Conservation (phyloP, 1,284 basidiomycete species). For the Cutaneotrichosporon spelunceum region DNA sequence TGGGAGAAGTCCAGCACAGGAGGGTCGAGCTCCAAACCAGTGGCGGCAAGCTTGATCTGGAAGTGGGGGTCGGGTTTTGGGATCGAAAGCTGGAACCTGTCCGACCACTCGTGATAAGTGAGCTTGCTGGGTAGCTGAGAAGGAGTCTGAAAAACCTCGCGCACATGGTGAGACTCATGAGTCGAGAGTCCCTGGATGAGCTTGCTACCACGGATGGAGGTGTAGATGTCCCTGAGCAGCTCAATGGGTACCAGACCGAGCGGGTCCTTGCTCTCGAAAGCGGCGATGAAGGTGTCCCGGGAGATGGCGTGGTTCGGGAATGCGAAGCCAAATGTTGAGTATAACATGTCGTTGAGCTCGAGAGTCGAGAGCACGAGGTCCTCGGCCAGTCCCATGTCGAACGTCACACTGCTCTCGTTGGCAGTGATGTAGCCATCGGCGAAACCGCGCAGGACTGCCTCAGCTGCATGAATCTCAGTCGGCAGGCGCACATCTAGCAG, state of each 20-base stretch:
- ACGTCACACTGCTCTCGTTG: conserved; percentile 73
- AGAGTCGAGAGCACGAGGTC: conserved; percentile 80
- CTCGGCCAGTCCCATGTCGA: conserved; percentile 70
- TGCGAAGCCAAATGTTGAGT: conserved; percentile 56
- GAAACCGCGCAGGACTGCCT: conserved; percentile 64
- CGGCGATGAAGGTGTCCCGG: conserved; percentile 70
- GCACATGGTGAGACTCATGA: conserved; percentile 32
- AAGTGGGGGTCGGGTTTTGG: conserved; percentile 74
- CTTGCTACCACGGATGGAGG: conserved; percentile 66
- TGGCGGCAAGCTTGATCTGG: conserved; percentile 73
- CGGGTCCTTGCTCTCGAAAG: conserved; percentile 71
- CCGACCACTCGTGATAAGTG: conserved; percentile 79
- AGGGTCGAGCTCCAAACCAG: conserved; percentile 81
- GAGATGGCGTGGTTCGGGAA: conserved; percentile 62
- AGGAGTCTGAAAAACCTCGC: conserved; percentile 62
- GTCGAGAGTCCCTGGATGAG: conserved; percentile 67
- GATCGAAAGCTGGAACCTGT: conserved; percentile 75
- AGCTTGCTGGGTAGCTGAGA: conserved; percentile 67
- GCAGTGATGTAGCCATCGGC: conserved; percentile 83
- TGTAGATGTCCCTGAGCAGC: conserved; percentile 69
- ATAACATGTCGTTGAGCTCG: conserved; percentile 55
- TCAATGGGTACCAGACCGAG: conserved; percentile 67
- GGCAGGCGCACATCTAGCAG: conserved; percentile 75
- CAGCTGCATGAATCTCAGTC: conserved; percentile 57
- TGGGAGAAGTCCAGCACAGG: conserved; percentile 71